Conservation (phyloP, 1,284 basidiomycete genomes). For the Ganoderma multipileum region DNA sequence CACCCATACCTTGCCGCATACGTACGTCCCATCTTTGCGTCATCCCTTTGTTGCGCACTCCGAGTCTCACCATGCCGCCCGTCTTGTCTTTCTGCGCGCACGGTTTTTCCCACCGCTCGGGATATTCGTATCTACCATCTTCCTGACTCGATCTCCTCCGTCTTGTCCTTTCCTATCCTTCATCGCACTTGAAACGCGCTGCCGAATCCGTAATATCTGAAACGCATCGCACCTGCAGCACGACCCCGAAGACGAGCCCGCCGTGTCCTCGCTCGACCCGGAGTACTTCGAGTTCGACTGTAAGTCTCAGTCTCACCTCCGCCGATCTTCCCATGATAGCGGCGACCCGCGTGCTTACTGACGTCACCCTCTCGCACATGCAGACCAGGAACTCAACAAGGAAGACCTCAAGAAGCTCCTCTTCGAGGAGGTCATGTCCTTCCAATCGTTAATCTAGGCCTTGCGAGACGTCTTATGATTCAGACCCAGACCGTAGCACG, state of each 20-base stretch:
- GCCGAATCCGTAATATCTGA: not conserved
- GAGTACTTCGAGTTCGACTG: slow-evolving; percentile 89
- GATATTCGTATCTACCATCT: not conserved
- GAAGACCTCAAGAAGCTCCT: slow-evolving; percentile 76
- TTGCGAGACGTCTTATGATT: slow-evolving; percentile 17
- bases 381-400: slow-evolving; percentile 80
- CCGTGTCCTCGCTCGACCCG: slow-evolving; percentile 75
- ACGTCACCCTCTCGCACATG: not conserved
- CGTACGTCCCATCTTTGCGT: slow-evolving; percentile 45
- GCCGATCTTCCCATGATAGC: not conserved
- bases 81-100: not conserved
- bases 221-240: slow-evolving; percentile 55
- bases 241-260: slow-evolving; percentile 86
- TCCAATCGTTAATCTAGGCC: slow-evolving; percentile 60
- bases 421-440: slow-evolving; percentile 73
- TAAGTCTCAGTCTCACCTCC: slow-evolving; percentile 43
- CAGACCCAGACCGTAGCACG: not conserved
- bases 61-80: slow-evolving; percentile 9
- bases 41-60: slow-evolving; percentile 1
- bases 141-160: not conserved
- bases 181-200: not conserved
- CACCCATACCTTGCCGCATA: slow-evolving; percentile 77
- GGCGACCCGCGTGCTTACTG: not conserved
- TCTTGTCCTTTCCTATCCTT: not conserved
- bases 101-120: slow-evolving; percentile 6